Evolutionary conservation across 306 rosid species (phyloP).

Genomic region (Rosa chinensis): DNA sequence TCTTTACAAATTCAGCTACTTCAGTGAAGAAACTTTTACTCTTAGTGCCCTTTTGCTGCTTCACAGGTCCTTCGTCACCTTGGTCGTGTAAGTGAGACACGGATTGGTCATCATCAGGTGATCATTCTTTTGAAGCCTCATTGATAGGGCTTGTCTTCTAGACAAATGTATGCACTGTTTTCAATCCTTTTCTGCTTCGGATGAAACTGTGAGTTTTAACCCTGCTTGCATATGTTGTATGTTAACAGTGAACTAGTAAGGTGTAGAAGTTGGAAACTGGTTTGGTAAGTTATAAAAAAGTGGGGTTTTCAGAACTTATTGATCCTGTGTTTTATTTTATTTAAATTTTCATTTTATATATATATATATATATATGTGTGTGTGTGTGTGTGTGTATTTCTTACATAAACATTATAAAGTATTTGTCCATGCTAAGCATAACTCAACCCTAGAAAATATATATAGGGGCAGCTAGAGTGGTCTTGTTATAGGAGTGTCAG

Average conservation of each 20-base stretch:
- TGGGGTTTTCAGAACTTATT: background rate
- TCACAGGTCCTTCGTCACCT: conserved; percentile 90
- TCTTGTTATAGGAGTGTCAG: no score
- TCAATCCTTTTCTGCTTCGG: background rate
- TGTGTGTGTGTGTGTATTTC: no score
- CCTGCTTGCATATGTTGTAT: background rate
- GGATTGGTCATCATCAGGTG: conserved; percentile 78
- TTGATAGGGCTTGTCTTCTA: conserved; percentile 18
- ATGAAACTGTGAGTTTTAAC: background rate
- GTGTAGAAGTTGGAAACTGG: background rate
- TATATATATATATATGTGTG: no score
- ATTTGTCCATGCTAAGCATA: no score
- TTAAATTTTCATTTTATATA: background rate
- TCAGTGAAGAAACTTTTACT: background rate
- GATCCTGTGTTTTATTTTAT: background rate
- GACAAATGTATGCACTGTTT: background rate
- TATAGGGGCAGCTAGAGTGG: no score
- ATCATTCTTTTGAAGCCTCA: conserved; percentile 68
- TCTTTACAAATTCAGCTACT: conserved; percentile 28
- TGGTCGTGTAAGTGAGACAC: conserved; percentile 28
- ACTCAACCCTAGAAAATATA: no score
- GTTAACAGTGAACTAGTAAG: background rate
- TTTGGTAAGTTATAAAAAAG: background rate
- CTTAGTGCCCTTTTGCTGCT: conserved; percentile 8
- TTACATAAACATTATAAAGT: no score